These are phyloP conservation scores for Lunularia cruciata DNA, from an alignment of 225 moss, liverwort and hornwort species.

Conservation along the genomic window DNA sequence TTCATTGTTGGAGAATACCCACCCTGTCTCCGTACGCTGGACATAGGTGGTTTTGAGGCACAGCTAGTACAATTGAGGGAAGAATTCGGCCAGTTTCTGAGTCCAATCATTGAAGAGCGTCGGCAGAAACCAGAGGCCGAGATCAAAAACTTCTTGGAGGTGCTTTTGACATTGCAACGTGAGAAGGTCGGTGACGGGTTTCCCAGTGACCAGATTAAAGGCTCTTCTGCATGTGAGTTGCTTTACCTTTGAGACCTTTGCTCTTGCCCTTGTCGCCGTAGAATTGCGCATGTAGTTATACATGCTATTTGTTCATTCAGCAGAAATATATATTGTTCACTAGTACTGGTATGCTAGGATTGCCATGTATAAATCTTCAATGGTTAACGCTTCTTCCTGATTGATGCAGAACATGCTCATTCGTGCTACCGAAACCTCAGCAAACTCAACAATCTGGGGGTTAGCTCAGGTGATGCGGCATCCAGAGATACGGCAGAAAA, in stretches of 20 bases:
- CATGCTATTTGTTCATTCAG: too few species aligned
- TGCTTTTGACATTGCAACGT: neutral
- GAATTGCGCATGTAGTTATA: too few species aligned
- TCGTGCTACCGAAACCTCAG: neutral
- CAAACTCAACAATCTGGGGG: neutral
- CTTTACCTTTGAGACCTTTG: too few species aligned
- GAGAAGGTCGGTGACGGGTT: neutral
- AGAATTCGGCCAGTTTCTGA: neutral
- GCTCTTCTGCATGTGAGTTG: neutral
- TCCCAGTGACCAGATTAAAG: neutral
- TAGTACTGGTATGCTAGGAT: too few species aligned
- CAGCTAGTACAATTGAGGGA: neutral
- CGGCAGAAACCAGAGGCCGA: neutral
- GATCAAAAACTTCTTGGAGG: neutral
- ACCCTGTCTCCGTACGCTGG: neutral
- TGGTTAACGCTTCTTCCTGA: too few species aligned
- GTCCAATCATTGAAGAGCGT: slow-evolving; percentile 1
- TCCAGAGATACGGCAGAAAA: neutral
- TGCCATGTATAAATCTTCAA: too few species aligned
- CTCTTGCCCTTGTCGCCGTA: too few species aligned
- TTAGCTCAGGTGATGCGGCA: neutral
- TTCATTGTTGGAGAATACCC: slow-evolving; percentile 1
- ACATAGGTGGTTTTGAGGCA: slow-evolving; percentile 8
- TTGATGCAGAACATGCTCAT: slow-evolving; percentile 3
- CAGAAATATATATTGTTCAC: too few species aligned